Evolutionary conservation across 352 stramenopile genomes (phyloP), one percentile per base, ranked within the genome.

Genomic region (Globisporangium recalcitrans): DNA sequence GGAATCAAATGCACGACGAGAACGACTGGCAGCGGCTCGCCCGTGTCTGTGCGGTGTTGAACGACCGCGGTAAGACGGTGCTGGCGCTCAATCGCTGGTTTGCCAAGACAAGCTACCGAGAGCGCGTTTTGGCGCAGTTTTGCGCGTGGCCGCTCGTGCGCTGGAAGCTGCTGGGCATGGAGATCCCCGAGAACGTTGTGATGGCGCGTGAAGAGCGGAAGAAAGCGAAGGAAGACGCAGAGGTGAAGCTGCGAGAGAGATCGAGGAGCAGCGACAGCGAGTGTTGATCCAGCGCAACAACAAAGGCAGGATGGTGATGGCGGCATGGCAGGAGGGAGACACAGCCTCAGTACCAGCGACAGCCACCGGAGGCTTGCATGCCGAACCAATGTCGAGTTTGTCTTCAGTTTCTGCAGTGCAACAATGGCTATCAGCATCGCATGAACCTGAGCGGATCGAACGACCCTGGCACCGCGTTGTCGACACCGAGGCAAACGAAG

Each of bases 11-110:
- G 11, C 21, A 60, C 4, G 69, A 80, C 3, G 58, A 77, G 11
- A 22, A 59, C 2, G 82, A 91, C 55, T 90, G 80, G 80, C 65
- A 88, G 36, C 75, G 77, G 9, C 40, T 91, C 13, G 77, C 80
- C 16, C 72, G 74, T 8, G 66, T 71, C 19, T 74, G 76, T 58
- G 70, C 74, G 0, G 65, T 78, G 32, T 55, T 90, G 7, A 75
- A 82, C 66, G 80, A 91, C 52, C 70, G 70, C 27, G 26, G 51
- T 1, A 70, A 60, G 4, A 62, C 68, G 0, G 54, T 44, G 14
- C 65, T 31, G 10, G 56, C 80, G 7, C 21, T 91, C 36, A 58
- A 22, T 10, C 73, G 67, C 48, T 90, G 80, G 80, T 59, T 87
- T 5, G 60, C 49, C n/a, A 29, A 13, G 3, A 65, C 65, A 8